Percentiles rank a stretch among this genome's conserved stretches.
These are phyloP conservation scores for Candida qinlingensis DNA, from an alignment of 805 yeast species.

Conservation along the genomic window DNA sequence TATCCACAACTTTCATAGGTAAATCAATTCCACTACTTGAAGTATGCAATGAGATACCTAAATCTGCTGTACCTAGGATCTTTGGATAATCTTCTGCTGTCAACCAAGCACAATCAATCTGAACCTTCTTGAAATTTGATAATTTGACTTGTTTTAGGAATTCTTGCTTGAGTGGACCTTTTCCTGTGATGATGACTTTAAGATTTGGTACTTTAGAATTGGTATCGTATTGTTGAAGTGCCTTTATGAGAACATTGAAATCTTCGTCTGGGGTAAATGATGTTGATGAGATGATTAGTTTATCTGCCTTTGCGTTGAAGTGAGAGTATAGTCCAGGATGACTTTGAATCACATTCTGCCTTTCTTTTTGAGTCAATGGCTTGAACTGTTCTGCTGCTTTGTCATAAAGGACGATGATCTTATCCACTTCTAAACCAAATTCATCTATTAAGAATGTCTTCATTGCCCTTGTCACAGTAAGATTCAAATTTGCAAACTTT, in stretches of 20 bases:
- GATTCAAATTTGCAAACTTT: constrained; percentile 58
- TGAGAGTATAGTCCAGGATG: constrained; percentile 31
- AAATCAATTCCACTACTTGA: constrained; percentile 91
- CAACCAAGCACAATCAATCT: constrained; percentile 71
- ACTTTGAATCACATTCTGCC: constrained; percentile 29
- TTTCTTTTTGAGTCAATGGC: constrained; percentile 36
- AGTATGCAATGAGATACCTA: constrained; percentile 85
- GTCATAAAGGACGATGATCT: constrained; percentile 69
- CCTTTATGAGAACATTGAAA: constrained; percentile 60
- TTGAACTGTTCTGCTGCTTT: constrained; percentile 70
- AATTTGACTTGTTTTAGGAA: constrained; percentile 44
- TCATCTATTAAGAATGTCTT: constrained; percentile 49
- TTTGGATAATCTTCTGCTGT: constrained; percentile 72
- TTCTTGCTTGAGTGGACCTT: constrained; percentile 72
- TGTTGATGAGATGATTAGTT: constrained; percentile 79
- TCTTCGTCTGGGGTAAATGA: constrained; percentile 97
- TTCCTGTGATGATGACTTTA: constrained; percentile 86
- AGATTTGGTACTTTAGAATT: constrained; percentile 39
- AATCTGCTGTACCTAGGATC: constrained; percentile 69
- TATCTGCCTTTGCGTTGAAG: constrained; percentile 38
- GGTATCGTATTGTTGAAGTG: constrained; percentile 47
- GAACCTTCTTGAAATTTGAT: constrained; percentile 42
- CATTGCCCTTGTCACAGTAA: constrained; percentile 80
- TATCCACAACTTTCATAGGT: constrained; percentile 95
- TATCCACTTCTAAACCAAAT: constrained; percentile 46